Evolutionary conservation across 495 filamentous ascomycete species (phyloP).

Genomic region (Lindgomyces ingoldianus): DNA sequence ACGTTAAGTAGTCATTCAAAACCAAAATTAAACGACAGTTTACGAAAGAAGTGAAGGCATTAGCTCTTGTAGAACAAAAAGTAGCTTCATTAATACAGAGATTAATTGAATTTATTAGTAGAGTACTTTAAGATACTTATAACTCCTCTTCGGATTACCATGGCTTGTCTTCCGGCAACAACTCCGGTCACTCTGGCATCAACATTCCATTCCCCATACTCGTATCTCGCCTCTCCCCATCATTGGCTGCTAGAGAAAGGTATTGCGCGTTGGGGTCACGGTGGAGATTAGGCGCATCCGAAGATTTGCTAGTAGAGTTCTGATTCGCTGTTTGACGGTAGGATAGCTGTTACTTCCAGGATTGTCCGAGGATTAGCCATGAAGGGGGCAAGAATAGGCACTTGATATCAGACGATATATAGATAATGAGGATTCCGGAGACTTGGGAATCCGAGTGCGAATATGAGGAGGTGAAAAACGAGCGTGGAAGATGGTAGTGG

Average conservation of each 20-base stretch:
- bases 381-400: not conserved
- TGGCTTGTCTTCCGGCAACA: not conserved
- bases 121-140: not conserved
- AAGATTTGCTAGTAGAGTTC: not conserved
- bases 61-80: not conserved
- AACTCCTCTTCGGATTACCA: not conserved
- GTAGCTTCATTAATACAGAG: too few species aligned
- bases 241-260: not conserved
- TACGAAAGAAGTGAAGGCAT: not conserved
- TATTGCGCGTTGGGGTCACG: not conserved
- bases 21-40: not conserved
- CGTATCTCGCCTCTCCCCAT: not conserved
- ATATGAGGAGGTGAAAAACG: not conserved
- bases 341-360: too few species aligned
- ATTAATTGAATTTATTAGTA: too few species aligned
- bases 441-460: not conserved
- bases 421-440: not conserved
- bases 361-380: slow-evolving; percentile 4
- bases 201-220: not conserved
- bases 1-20: too few species aligned
- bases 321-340: slow-evolving; percentile 6
- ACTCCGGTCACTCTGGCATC: not conserved
- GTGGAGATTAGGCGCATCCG: not conserved
- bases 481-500: not conserved
- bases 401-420: not conserved